Evolutionary conservation across 257 asterid genomes (phyloP).

Genomic region (Misopates orontium): DNA sequence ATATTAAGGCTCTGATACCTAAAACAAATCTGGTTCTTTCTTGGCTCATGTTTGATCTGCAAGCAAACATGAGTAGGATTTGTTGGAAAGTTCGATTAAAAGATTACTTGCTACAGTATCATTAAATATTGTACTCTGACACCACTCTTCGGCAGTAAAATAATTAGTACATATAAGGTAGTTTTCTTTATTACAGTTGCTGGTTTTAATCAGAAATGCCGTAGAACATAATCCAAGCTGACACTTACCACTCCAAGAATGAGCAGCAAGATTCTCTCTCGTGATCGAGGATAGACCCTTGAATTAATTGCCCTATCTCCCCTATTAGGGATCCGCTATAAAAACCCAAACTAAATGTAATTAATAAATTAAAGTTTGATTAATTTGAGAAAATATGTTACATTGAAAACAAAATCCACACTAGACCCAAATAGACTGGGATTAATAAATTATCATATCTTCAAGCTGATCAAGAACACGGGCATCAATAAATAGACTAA

Average conservation of each 20-base stretch:
- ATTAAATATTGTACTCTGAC: neutral
- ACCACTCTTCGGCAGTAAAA: neutral
- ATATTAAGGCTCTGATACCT: conserved; percentile 20
- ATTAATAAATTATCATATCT: no score
- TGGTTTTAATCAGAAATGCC: conserved; percentile 29
- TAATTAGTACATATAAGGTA: neutral
- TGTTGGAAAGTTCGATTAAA: conserved; percentile 50
- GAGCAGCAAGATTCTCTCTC: conserved; percentile 54
- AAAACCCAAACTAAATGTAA: neutral
- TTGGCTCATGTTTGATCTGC: conserved; percentile 35
- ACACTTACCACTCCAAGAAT: conserved; percentile 53
- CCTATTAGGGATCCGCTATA: neutral
- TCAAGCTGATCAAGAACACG: no score
- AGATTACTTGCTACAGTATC: conserved; percentile 14
- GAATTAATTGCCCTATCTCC: conserved; percentile 22
- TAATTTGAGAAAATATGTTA: no score
- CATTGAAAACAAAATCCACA: no score
- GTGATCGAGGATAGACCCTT: conserved; percentile 40
- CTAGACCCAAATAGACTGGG: no score
- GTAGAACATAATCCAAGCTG: conserved; percentile 68
- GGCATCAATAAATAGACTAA: no score
- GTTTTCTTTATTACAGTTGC: neutral
- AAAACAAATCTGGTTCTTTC: conserved; percentile 31
- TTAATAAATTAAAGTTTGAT: neutral
- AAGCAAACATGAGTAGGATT: conserved; percentile 37